Evolutionary conservation across 2,329 filamentous ascomycete genomes (phyloP).

Genomic region (Dichotomopilus funicola): DNA sequence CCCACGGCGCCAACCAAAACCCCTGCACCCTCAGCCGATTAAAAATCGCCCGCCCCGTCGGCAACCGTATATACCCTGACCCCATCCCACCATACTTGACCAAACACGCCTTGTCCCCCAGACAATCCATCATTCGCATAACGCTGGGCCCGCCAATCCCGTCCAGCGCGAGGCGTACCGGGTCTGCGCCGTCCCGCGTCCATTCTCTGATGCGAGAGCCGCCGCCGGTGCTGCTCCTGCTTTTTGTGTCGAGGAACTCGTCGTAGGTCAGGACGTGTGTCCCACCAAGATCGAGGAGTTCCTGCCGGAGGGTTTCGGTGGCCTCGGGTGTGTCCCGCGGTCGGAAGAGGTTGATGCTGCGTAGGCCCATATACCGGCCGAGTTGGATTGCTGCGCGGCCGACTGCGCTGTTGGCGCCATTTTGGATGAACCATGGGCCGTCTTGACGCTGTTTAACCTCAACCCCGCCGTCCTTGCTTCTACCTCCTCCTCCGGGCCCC

Average conservation of each 20-base stretch:
- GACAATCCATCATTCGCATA: slow-evolving; percentile 66
- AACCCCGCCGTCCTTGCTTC: too few species aligned
- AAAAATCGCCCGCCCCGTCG: slow-evolving; percentile 85
- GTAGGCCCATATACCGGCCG: slow-evolving; percentile 75
- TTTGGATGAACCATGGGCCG: slow-evolving; percentile 96
- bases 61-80: slow-evolving; percentile 73
- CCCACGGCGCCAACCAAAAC: slow-evolving; percentile 94
- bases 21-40: slow-evolving; percentile 83
- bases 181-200: slow-evolving; percentile 65
- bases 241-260: slow-evolving; percentile 39
- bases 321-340: slow-evolving; percentile 59
- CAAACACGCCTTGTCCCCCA: slow-evolving; percentile 63
- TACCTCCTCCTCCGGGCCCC: too few species aligned
- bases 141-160: slow-evolving; percentile 89
- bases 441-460: slow-evolving; percentile 32
- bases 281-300: slow-evolving; percentile 49
- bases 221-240: slow-evolving; percentile 7
- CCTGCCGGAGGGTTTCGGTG: slow-evolving; percentile 52
- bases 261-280: slow-evolving; percentile 51
- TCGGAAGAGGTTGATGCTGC: slow-evolving; percentile 84
- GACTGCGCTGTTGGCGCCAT: slow-evolving; percentile 91
- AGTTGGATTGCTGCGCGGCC: slow-evolving; percentile 88
- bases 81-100: slow-evolving; percentile 97
- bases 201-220: slow-evolving; percentile 54
- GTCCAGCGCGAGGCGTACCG: slow-evolving; percentile 75